A percentile compares a stretch with the other conserved stretches of the same genome.
Evolutionary conservation across 2,329 filamentous ascomycete genomes (phyloP).

Genomic region (Rhynchosporium graminicola): DNA sequence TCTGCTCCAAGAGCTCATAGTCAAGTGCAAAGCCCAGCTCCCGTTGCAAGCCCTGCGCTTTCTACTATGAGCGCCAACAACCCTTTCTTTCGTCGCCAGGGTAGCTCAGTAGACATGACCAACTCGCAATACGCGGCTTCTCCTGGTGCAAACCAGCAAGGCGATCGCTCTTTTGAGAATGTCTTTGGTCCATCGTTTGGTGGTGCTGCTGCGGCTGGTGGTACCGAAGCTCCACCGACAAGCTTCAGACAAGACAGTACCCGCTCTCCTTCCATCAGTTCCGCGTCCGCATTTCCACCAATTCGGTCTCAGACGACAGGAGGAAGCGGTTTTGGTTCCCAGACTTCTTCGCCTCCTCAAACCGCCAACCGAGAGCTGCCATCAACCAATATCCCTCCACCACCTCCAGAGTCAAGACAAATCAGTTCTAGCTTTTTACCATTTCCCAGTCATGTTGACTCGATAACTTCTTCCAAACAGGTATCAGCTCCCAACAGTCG

Average conservation of each 20-base stretch:
- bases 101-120: constrained; percentile 54
- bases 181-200: constrained; percentile 75
- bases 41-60: constrained; percentile 68
- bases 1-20: constrained; percentile 51
- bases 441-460: constrained; percentile 64
- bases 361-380: constrained; percentile 62
- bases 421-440: constrained; percentile 76
- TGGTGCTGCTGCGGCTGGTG: constrained; percentile 45
- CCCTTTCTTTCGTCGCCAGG: constrained; percentile 83
- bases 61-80: constrained; percentile 80
- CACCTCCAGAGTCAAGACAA: constrained; percentile 74
- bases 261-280: constrained; percentile 33
- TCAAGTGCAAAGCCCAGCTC: constrained; percentile 42
- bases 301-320: constrained; percentile 32
- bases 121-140: constrained; percentile 49
- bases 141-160: constrained; percentile 43
- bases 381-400: constrained; percentile 57
- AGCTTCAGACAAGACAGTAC: constrained; percentile 56
- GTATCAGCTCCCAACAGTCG: constrained; percentile 72
- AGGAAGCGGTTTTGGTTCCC: constrained; percentile 33
- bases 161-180: constrained; percentile 77
- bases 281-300: constrained; percentile 34
- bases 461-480: constrained; percentile 75
- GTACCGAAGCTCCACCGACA: constrained; percentile 49
- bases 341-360: constrained; percentile 58